Base-by-base conservation (phyloP, 1,284 basidiomycete genomes). In the Garcileccinum viscosum region DNA sequence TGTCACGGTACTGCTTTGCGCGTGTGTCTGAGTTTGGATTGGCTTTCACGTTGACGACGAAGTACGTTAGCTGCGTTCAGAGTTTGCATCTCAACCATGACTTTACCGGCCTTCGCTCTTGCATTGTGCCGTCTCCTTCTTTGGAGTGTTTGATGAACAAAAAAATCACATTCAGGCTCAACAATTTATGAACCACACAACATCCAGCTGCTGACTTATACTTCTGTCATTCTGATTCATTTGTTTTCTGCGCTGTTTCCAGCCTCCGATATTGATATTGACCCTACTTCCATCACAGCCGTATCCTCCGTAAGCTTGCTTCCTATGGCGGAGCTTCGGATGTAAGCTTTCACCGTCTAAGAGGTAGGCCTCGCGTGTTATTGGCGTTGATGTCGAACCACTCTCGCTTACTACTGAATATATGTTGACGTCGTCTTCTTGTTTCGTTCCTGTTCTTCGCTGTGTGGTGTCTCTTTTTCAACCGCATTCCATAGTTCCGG, bases 151-250 rank as follows among this genome's bases (percentile, higher is more conserved):
- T 84, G 89, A 90, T 90, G 88, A 90, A 86, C 72, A 85, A 79
- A 80, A 83, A 76, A 79, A n/a, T 88, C 88, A 89, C 86, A 89
- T 86, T 88, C 88, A 89, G 89, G 87, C 88, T 90, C 88, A 90
- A 89, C 88, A 89, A 88, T 89, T 84, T 84, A 89, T 85, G 84
- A 84, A 82, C 78, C 62, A 63, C 73, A 15, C 58, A 75, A 15
- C 58, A 75, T 81, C 82, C 83, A 83, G 69, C 77, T 89, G 88
- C 85, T 87, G 88, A 89, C 76, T 73, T 73, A 59, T 75, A 85
- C 85, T 88, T 89, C 88, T 89, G 88, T 88, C 89, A 88, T 89
- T 82, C 88, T 89, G 88, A 89, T 68, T 66, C 70, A 72, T 69
- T 67, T 32, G 5, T 24, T 71, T 71, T 66, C 53, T 12, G 0